Conservation (phyloP, 2,329 filamentous ascomycete species). For the Penicillium brasilianum region DNA sequence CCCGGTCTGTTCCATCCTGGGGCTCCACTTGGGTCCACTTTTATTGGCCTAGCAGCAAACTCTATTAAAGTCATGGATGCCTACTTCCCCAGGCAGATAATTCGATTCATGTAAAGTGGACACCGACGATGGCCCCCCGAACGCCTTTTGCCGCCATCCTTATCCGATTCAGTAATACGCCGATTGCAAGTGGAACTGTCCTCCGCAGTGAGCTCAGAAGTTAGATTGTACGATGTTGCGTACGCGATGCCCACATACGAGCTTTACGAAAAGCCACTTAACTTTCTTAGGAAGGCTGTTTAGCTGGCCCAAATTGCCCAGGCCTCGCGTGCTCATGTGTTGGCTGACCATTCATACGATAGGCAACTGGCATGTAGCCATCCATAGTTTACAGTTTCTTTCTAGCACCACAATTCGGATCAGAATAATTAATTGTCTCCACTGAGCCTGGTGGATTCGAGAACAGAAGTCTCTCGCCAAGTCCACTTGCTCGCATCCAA, state of each 20-base stretch:
- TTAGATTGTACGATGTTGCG: background rate
- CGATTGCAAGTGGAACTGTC: background rate
- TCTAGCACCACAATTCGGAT: background rate
- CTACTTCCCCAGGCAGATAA: background rate
- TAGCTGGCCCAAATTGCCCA: background rate
- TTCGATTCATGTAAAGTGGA: conserved; percentile 9
- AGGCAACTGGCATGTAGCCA: background rate
- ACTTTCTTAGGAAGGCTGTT: conserved; percentile 15
- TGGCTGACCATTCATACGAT: background rate
- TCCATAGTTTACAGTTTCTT: background rate
- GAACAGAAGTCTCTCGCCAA: background rate
- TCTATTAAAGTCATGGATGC: conserved; percentile 16
- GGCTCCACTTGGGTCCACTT: conserved; percentile 13
- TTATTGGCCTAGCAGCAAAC: conserved; percentile 17
- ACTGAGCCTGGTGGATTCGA: background rate
- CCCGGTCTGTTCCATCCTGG: background rate
- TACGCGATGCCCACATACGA: background rate
- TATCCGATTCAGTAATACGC: conserved; percentile 3
- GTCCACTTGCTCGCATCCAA: background rate
- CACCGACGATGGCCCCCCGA: conserved; percentile 14
- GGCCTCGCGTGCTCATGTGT: conserved; percentile 4
- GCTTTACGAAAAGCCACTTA: conserved; percentile 1
- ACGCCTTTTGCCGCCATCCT: background rate
- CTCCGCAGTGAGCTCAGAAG: background rate
- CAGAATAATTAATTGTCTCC: background rate